A percentile compares a stretch with the other conserved stretches of the same genome.
These are phyloP conservation scores for Huntiella abstrusa DNA, from an alignment of 2,329 filamentous ascomycete species.

Conservation along the genomic window DNA sequence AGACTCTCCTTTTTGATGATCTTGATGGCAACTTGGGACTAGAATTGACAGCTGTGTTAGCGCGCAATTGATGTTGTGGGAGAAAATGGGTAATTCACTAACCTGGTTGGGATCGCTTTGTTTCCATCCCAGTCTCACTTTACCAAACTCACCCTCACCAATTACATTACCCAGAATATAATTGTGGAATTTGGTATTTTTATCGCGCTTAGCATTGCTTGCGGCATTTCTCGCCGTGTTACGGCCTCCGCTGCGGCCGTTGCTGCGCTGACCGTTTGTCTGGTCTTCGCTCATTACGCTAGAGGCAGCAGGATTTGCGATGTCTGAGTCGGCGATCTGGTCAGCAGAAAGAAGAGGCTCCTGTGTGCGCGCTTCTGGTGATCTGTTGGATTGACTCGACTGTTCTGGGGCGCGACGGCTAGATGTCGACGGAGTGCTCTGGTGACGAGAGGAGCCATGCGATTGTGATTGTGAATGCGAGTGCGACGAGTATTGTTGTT, in stretches of 20 bases:
- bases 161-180: constrained; percentile 93
- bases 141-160: constrained; percentile 94
- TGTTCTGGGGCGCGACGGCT: constrained; percentile 1
- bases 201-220: constrained; percentile 30
- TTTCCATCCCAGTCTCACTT: constrained; percentile 98
- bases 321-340: constrained; percentile 22
- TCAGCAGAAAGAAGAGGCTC: constrained; percentile 9
- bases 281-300: constrained; percentile 23
- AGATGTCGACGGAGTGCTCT: constrained; percentile 1
- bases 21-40: constrained; percentile 77
- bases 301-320: constrained; percentile 24
- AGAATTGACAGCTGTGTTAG: background rate
- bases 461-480: constrained; percentile 3
- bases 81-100: constrained; percentile 14
- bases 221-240: constrained; percentile 5
- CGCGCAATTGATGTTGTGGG: background rate
- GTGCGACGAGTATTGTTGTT: background rate
- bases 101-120: constrained; percentile 77
- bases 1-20: constrained; percentile 84
- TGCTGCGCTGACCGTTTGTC: constrained; percentile 20
- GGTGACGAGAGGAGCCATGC: constrained; percentile 1
- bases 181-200: constrained; percentile 76
- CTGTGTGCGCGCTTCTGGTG: constrained; percentile 14
- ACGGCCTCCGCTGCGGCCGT: constrained; percentile 8
- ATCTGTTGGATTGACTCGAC: constrained; percentile 12